A percentile compares a stretch with the other conserved stretches of the same genome.
phyloP scores from a whole-genome alignment of 306 rosid genomes.

The Spatholobus suberectus region DNA sequence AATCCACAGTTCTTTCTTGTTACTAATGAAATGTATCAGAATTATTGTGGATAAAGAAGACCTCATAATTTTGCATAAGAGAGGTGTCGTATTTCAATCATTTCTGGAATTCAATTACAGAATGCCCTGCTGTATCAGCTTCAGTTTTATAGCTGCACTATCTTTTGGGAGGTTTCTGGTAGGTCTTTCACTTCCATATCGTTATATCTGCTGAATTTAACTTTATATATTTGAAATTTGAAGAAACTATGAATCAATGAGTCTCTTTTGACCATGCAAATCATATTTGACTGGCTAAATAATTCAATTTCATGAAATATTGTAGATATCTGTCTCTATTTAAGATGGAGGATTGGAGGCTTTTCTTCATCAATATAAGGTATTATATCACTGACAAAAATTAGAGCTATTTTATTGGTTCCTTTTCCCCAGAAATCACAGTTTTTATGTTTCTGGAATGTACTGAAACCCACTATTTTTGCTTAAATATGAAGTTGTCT shows the following conservation, averaged over 20 bases:
- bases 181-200: conserved; percentile 39
- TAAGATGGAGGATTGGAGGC: conserved; percentile 37
- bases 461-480: not conserved
- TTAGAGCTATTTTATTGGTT: not conserved
- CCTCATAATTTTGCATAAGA: conserved; percentile 37
- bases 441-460: conserved; percentile 1
- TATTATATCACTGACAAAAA: conserved; percentile 31
- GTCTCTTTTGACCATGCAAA: conserved; percentile 22
- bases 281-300: conserved; percentile 26
- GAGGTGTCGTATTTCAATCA: conserved; percentile 34
- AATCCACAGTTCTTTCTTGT: conserved; percentile 36
- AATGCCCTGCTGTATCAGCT: conserved; percentile 33
- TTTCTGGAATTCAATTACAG: conserved; percentile 47
- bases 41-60: conserved; percentile 40
- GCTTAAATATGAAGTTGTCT: not conserved
- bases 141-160: conserved; percentile 39
- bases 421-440: not conserved
- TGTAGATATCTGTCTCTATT: conserved; percentile 44
- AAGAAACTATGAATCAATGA: conserved; percentile 23
- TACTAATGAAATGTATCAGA: conserved; percentile 45
- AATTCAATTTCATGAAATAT: conserved; percentile 20
- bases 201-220: conserved; percentile 31
- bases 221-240: conserved; percentile 19
- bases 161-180: conserved; percentile 52
- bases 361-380: conserved; percentile 41